Base-by-base conservation (phyloP, 2,329 filamentous ascomycete genomes). In the Colletotrichum abscissum region DNA sequence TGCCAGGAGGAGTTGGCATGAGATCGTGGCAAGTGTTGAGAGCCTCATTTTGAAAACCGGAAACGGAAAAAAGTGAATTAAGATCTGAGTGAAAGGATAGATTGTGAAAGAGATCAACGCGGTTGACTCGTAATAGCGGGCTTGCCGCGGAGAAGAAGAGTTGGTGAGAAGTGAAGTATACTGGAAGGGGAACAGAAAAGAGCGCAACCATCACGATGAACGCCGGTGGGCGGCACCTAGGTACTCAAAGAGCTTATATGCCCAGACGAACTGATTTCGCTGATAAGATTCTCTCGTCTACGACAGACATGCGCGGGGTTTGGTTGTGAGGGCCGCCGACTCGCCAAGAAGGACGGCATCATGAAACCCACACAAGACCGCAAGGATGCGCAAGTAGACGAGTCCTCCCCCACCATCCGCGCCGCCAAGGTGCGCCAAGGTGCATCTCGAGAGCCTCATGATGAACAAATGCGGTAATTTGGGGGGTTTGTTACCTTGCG, bases 311-410 rank as follows among this genome's bases (percentile, higher is more conserved):
- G 46, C 19, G 24, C 42, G 63, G 33, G 8, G 30, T 11, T 38
- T n/a, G 57, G 11, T 4, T 16, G n/a, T 16, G 12, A 26, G 26
- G n/a, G 55, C 24, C 38, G 5, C 24, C 12, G 55, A 12, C 22
- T 11, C 33, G 70, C 67, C 70, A 70, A 70, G 70, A 4, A 8
- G 9, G 49, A 38, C 60, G 46, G 59, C 46, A 65, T 65, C 70
- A 73, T 73, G 70, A 70, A 73, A 73, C 70, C 70, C 59, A 65
- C 33, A 65, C 56, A 60, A 65, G 67, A 73, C 70, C 55, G 57
- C 70, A 38, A 52, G 67, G 70, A 73, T 60, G 54, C 35, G 28
- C 9, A 38, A 38, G 22, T 26, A 42, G 19, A 63, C 4, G n/a
- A n/a, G 38, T 14, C 55, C 35, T 63, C 69, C 30, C 55, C 33